Evolutionary conservation across 148 eudicot species (phyloP), one percentile per base, ranked within the genome.

Genomic region (Persicaria maculosa): DNA sequence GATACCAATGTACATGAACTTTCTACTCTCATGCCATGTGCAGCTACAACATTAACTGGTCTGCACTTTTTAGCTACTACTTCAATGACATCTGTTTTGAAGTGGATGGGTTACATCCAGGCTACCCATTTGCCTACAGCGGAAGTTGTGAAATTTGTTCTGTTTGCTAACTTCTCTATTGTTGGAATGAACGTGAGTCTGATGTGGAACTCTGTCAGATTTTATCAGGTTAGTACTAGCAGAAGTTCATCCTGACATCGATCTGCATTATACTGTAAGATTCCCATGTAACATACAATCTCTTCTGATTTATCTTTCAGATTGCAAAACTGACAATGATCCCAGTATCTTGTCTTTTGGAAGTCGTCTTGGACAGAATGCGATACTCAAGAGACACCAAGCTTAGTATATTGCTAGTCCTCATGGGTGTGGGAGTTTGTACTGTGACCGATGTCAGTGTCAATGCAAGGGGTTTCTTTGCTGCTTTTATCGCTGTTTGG

Each of bases 201-300:
- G 76, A 88, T 90, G 96, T 90, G 96, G 96, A 91, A 91, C 75
- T 91, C 96, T 20, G 92, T 90, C 57, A 93, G 96, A 73, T 91
- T 91, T 62, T 88, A 88, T 82, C 93, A 88, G 96, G 96, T 87
- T 16, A 79, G 77, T 79, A 47, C 61, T 47, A 68, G 64, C 31
- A 57, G 59, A 44, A 20, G 4, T 59, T 36, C 52, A 53, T 46
- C 15, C 20, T 74, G 53, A 12, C 67, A 47, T 5, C 50, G 44
- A 9, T 59, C 44, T 46, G 20, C 5, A n/a, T 22, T 68, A 5
- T 20, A 16, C 58, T 44, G 7, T 47, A 17, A 0, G 6, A 50
- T 17, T 20, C 17, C 10, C 36, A 52, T 8, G n/a, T 25, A 11
- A 55, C 59, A 9, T 19, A 8, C 15, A 71, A 19, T 52, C 73